Evolutionary conservation across 1,284 basidiomycete species (phyloP).

Genomic region (Schizophyllum amplum): DNA sequence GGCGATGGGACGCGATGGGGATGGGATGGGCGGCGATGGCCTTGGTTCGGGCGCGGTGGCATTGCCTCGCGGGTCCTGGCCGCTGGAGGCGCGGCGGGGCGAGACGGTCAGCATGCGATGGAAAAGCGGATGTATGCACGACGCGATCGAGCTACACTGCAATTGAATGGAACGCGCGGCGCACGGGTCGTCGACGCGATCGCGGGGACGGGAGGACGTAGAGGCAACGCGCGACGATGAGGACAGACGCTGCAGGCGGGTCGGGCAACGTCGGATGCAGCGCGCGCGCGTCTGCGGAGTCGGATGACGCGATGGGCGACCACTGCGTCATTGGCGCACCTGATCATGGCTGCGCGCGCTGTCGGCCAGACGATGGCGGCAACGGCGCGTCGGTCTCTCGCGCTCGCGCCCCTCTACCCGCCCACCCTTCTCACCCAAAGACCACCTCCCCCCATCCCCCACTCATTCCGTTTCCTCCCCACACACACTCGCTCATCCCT

Average conservation of each 20-base stretch:
- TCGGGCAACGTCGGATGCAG: neutral
- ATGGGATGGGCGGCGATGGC: neutral
- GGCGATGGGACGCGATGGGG: neutral
- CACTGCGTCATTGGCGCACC: neutral
- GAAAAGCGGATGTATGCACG: neutral
- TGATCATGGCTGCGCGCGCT: too few species aligned
- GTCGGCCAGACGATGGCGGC: too few species aligned
- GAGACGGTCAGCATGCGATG: too few species aligned
- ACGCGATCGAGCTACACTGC: neutral
- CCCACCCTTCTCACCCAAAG: neutral
- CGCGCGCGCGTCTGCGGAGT: neutral
- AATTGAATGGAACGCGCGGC: neutral
- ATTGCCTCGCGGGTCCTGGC: neutral
- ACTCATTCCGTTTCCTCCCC: slow-evolving; percentile 1
- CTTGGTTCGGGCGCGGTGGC: neutral
- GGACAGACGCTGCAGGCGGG: neutral
- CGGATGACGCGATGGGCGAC: neutral
- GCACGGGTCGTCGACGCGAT: neutral
- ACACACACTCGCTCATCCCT: slow-evolving; percentile 4
- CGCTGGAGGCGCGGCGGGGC: too few species aligned
- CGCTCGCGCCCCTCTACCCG: too few species aligned
- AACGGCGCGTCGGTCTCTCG: neutral
- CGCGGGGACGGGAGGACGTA: neutral
- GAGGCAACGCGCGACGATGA: neutral
- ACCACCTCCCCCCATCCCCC: neutral